Conservation (phyloP, 768 basidiomycete species). For the Peribolospora baueri region DNA sequence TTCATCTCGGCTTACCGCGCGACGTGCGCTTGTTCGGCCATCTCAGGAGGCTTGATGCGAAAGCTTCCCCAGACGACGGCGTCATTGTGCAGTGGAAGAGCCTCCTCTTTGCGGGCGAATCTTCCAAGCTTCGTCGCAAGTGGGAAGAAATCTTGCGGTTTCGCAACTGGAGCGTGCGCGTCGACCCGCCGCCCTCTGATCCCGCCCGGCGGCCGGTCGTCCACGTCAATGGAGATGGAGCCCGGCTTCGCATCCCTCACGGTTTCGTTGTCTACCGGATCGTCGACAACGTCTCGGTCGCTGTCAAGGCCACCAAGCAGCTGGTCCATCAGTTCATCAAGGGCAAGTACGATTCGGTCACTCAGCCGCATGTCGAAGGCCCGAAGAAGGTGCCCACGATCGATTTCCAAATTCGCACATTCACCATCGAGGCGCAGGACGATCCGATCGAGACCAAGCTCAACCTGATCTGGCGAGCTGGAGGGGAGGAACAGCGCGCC, state of each 20-base stretch:
- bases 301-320: conserved; percentile 50
- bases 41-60: conserved; percentile 9
- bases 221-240: conserved; percentile 34
- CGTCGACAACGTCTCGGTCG: conserved; percentile 41
- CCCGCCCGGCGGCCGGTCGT: conserved; percentile 18
- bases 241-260: conserved; percentile 53
- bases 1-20: conserved; percentile 20
- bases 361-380: conserved; percentile 42
- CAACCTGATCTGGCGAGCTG: conserved; percentile 47
- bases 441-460: conserved; percentile 58
- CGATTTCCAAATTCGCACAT: conserved; percentile 30
- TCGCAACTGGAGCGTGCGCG: conserved; percentile 26
- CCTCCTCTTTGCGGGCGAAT: conserved; percentile 18
- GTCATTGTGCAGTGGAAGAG: conserved; percentile 33
- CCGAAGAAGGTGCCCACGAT: conserved; percentile 48
- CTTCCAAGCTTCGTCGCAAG: conserved; percentile 7
- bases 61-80: conserved; percentile 12
- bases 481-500: conserved; percentile 41
- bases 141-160: conserved; percentile 58
- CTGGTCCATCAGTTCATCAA: conserved; percentile 32
- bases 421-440: conserved; percentile 58
- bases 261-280: conserved; percentile 52
- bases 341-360: conserved; percentile 31
- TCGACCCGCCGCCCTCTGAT: conserved; percentile 7
- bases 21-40: conserved; percentile 18